These are phyloP conservation scores for Cadophora sp. DNA, from an alignment of 2,329 filamentous ascomycete species.

Conservation along the genomic window DNA sequence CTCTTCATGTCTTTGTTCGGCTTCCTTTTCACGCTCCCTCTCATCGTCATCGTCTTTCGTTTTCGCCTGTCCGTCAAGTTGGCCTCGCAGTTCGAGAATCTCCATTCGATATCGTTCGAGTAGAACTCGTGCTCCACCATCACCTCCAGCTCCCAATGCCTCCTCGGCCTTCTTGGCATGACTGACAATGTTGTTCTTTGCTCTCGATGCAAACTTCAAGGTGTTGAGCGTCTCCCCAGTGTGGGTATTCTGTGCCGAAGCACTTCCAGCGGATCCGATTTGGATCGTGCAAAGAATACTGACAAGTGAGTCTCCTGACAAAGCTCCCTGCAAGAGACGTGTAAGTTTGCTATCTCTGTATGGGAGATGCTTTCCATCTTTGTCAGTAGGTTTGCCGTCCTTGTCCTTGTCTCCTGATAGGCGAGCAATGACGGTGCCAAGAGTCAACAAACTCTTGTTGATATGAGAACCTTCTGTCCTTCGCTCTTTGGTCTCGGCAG, in stretches of 20 bases:
- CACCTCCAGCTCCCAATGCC: constrained; percentile 79
- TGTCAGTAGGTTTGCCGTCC: constrained; percentile 73
- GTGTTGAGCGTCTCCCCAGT: constrained; percentile 93
- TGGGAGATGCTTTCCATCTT: constrained; percentile 89
- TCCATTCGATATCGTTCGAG: constrained; percentile 94
- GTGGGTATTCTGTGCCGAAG: constrained; percentile 74
- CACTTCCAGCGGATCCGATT: constrained; percentile 77
- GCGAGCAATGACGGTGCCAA: constrained; percentile 93
- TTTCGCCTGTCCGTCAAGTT: constrained; percentile 85
- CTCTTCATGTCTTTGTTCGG: constrained; percentile 88
- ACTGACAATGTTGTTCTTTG: constrained; percentile 97
- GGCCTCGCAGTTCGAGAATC: constrained; percentile 79
- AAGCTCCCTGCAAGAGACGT: constrained; percentile 85
- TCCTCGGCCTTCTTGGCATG: constrained; percentile 96
- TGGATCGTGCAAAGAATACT: constrained; percentile 98
- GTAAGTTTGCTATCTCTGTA: constrained; percentile 99
- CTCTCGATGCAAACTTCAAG: constrained; percentile 93
- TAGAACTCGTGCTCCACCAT: constrained; percentile 84
- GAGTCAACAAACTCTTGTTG: constrained; percentile 94
- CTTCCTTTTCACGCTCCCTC: constrained; percentile 76
- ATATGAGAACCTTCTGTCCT: constrained; percentile 96
- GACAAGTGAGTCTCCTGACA: constrained; percentile 92
- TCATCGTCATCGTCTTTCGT: constrained; percentile 73
- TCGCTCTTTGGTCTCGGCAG: constrained; percentile 92
- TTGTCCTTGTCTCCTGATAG: constrained; percentile 92